Evolutionary conservation across 2,329 filamentous ascomycete species (phyloP), one percentile per base, ranked within the genome.

Genomic region (Sclerotinia glacialis): DNA sequence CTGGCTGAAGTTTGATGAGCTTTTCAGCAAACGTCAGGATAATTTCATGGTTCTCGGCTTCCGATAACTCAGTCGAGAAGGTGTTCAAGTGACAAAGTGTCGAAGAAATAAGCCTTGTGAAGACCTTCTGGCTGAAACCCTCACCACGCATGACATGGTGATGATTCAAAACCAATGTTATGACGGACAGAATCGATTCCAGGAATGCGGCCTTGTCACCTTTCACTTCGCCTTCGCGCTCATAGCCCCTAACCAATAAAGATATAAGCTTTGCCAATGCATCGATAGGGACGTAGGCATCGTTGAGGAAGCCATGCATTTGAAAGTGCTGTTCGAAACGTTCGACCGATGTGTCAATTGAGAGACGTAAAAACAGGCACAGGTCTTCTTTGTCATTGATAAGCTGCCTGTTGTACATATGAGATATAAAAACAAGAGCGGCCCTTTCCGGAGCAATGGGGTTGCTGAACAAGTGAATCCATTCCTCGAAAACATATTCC

Each of bases 401-500:
- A 23, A 95, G 82, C 69, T 89, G 85, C 70, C 86, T 85, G 66
- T 88, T 83, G 73, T 94, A 89, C 74, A 98, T 81, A 77, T 98
- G 94, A 73, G 90, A 87, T 55, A 97, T 85, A 78, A 98, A 98
- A 1, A 91, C 86, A 7, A 85, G 80, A 64, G 88, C 83, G 0
- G 89, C 85, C 74, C 89, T 90, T 69, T 92, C 89, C 5, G 89
- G 88, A 5, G 89, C 86, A 71, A 89, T 87, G n/a, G 87, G 85
- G 72, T 92, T 91, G 77, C 90, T 90, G 79, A 85, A 89, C 9
- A 97, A 84, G 68, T 89, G 88, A 37, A 94, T 86, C 95, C 95
- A 99, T 79, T 99, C 95, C 53, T 94, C 93, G 74, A 99, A 97
- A 26, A 97, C 85, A 76, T 99, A 98, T 72, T 96, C 92, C 79